Evolutionary conservation across 2,329 filamentous ascomycete genomes (phyloP).

Genomic region (Exophiala sp.): DNA sequence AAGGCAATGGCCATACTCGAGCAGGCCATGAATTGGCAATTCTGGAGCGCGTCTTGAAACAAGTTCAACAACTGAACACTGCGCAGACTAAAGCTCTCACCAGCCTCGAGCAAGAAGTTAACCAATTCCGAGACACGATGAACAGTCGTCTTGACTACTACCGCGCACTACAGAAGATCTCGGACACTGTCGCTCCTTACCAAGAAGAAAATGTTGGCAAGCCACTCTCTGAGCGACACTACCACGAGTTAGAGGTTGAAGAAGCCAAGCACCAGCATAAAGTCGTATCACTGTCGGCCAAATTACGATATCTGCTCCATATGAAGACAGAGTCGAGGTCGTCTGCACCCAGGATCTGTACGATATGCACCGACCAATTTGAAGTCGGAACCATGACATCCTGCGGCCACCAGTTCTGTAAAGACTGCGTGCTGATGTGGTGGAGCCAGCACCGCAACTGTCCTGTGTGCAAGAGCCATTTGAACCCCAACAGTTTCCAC

Average conservation of each 20-base stretch:
- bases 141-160: conserved; percentile 88
- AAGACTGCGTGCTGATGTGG: conserved; percentile 80
- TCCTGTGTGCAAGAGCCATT: conserved; percentile 73
- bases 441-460: conserved; percentile 71
- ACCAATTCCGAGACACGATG: conserved; percentile 72
- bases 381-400: conserved; percentile 76
- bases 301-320: conserved; percentile 70
- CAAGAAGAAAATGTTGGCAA: conserved; percentile 60
- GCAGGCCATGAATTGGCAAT: conserved; percentile 63
- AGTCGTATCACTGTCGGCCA: conserved; percentile 64
- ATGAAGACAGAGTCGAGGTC: conserved; percentile 60
- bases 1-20: conserved; percentile 52
- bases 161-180: conserved; percentile 83
- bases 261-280: conserved; percentile 56
- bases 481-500: conserved; percentile 68
- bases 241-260: conserved; percentile 38
- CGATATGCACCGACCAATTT: conserved; percentile 79
- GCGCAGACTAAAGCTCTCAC: conserved; percentile 52
- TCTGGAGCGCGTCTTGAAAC: conserved; percentile 59
- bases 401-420: conserved; percentile 91
- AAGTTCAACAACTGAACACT: conserved; percentile 52
- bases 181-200: conserved; percentile 76
- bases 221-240: conserved; percentile 51
- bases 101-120: conserved; percentile 62
- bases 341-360: conserved; percentile 66